A percentile compares a stretch with the other conserved stretches of the same genome.
Conservation (phyloP, 306 rosid species). For the cucumber (Cucumis sativus) region Cucumber_9930_V3 NC_026660.2:27964001-27964500, state of each 20-base stretch:
- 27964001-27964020: neutral
- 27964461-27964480: no score
- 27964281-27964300: neutral
- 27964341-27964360: slow-evolving; percentile 7
- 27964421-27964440: neutral
- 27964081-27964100: neutral
- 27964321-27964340: neutral
- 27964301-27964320: neutral
- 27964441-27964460: neutral
- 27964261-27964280: neutral
- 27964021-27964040: neutral
- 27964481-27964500: neutral
- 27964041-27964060: neutral
- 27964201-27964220: slow-evolving; percentile 7
- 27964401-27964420: neutral
- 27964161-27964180: slow-evolving; percentile 2
- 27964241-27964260: slow-evolving; percentile 4
- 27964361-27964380: slow-evolving; percentile 5
- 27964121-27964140: neutral
- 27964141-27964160: neutral
- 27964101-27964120: neutral
- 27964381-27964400: neutral
- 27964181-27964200: slow-evolving; percentile 7
- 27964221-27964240: slow-evolving; percentile 6
- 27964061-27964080: neutral